phyloP scores from a whole-genome alignment of 306 rosid species.

The Cicer yamashitae region DNA sequence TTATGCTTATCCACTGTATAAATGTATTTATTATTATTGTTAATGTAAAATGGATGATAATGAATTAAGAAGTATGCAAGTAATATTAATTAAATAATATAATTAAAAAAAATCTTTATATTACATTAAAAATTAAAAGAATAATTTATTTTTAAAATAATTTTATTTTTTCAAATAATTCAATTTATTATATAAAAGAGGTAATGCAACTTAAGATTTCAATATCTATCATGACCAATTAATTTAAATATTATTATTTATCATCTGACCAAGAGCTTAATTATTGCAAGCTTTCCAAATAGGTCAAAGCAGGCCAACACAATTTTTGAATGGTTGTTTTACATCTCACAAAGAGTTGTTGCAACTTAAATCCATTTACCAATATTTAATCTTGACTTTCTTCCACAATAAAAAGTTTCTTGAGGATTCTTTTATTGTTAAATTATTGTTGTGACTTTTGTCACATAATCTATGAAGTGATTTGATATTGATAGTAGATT shows the following conservation, averaged over 20 bases:
- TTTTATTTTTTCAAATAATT: too few species aligned
- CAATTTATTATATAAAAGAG: too few species aligned
- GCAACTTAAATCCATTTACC: constrained; percentile 45
- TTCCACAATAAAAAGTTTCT: constrained; percentile 35
- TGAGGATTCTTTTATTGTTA: constrained; percentile 11
- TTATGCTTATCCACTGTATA: too few species aligned
- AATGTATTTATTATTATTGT: too few species aligned
- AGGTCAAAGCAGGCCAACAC: constrained; percentile 55
- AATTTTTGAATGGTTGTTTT: constrained; percentile 37
- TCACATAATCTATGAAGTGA: constrained; percentile 54
- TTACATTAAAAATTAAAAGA: too few species aligned
- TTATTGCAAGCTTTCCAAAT: not conserved
- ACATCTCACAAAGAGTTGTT: constrained; percentile 52
- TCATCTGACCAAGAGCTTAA: not conserved
- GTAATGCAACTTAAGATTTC: not conserved
- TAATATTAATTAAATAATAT: too few species aligned
- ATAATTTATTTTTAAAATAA: too few species aligned
- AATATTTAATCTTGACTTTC: constrained; percentile 63
- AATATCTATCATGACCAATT: not conserved
- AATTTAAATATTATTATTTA: not conserved
- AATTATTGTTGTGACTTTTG: constrained; percentile 44
- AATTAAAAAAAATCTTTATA: too few species aligned
- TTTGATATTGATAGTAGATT: constrained; percentile 49
- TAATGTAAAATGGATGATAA: too few species aligned
- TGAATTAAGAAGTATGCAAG: too few species aligned